Base-by-base conservation (phyloP, 2,329 filamentous ascomycete species). In the Hymenoscyphus scutula region DNA sequence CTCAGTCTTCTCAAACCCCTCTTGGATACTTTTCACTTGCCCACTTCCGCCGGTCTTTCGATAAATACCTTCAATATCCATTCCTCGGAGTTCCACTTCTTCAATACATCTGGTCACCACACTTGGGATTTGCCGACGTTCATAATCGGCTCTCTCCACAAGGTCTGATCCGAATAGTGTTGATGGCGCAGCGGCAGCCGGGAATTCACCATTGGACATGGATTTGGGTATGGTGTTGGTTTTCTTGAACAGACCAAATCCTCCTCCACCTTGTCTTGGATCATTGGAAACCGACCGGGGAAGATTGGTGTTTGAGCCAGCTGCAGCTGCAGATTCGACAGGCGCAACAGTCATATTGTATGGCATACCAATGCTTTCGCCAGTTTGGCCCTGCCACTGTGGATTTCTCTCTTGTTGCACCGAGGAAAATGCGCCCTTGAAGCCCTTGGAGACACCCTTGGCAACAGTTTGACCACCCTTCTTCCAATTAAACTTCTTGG, bases 401-500 rank as follows among this genome's bases (percentile, higher is more conserved):
- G 80, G 79, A 65, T 78, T 76, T 65, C 79, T 77, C 69, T 89
- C 85, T 56, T 84, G 85, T 53, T 82, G 81, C 25, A 59, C 66
- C 8, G 71, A 71, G n/a, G 69, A 64, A 64, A 97, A 96, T 5
- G 93, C 93, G 60, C 92, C 91, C 76, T 96, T 97, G 75, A 98
- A 87, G 59, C 93, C 92, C 79, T 97, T 97, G 65, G 90, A 90
- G 58, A 98, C 90, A 73, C 93, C 94, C 76, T 97, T 96, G 30
- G 93, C 93, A 70, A 98, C 89, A 61, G 91, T 93, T 77, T 96
- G 94, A 45, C 91, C 91, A 45, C 92, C 92, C 80, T 96, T 97
- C 83, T 97, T 97, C 93, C 95, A 98, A 78, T 97, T 97, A 78
- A 97, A 97, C 76, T 97, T 98, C 80, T 92, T 96, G 60, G 72